Evolutionary conservation across 2,329 filamentous ascomycete genomes (phyloP), one percentile per base, ranked within the genome.

Genomic region (Phoma herbarum): DNA sequence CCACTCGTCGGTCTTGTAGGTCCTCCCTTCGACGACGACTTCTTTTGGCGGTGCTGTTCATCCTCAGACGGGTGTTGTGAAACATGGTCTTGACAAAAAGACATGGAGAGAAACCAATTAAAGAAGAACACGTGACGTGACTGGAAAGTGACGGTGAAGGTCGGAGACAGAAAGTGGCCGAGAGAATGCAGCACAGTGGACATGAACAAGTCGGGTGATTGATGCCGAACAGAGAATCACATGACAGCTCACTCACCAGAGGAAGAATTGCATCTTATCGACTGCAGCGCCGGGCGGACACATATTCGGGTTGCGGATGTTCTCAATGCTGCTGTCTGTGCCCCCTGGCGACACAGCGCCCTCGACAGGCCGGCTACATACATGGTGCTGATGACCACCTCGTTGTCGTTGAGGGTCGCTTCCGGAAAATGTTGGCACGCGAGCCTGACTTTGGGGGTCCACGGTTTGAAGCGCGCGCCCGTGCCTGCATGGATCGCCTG

Each of bases 1-100:
- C 90, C 92, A 97, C 51, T 84, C 78, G 74, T 98, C 93, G 18
- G 85, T 88, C 18, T 79, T 73, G 76, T 93, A 93, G 10, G 78
- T 79, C 61, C 82, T 83, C 63, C 85, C 88, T 59, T 88, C 85
- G 63, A 95, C 84, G 11, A 79, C 82, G 62, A 90, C 77, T 18
- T 70, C 63, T 37, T 65, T 69, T 23, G 67, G 58, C 25, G 60
- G 25, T 37, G 62, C 72, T 60, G 37, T 22, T 18, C 22, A 9
- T 22, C 35, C 11, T 60, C 52, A 60, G 57, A 60, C 25, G 33
- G 20, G 29, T 25, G 23, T 44, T 39, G 26, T 25, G 35, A 25
- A 42, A 7, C 7, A 42, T 37, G 7, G 18, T 25, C 31, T 22
- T 25, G 29, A 39, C 44, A 33, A 22, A 20, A 43, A 29, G 26